Percentiles rank a stretch among this genome's conserved stretches.
Conservation (phyloP, 2,329 filamentous ascomycete species). For the Trichoderma cornu-damae region DNA sequence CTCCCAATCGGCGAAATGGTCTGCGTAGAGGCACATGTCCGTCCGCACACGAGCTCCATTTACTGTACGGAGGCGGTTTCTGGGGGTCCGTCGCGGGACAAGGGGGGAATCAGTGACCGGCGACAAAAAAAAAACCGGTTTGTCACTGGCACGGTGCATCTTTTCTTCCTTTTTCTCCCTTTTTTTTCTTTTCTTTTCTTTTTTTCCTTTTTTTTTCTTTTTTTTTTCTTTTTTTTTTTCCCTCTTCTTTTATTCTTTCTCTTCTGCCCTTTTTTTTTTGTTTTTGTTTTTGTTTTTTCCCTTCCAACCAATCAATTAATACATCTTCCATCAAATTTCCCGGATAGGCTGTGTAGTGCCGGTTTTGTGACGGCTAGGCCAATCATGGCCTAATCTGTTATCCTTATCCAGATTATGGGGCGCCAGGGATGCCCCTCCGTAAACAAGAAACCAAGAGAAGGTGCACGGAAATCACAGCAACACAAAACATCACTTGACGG, state of each 20-base stretch:
- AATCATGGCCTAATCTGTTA: not conserved
- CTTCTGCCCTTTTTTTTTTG: no score
- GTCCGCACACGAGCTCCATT: not conserved
- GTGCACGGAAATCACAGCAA: not conserved
- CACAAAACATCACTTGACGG: not conserved
- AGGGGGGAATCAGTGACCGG: no score
- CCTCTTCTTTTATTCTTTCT: not conserved
- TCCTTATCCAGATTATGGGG: slow-evolving; percentile 5
- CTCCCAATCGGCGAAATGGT: not conserved
- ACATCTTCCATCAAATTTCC: no score
- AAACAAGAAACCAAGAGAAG: not conserved
- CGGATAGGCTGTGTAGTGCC: not conserved
- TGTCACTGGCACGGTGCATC: no score
- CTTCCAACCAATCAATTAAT: not conserved
- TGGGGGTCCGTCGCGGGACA: no score
- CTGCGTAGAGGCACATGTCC: not conserved
- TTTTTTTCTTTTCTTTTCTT: no score
- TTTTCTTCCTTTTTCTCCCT: no score
- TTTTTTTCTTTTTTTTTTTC: not conserved
- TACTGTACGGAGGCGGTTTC: no score
- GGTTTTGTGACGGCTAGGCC: not conserved
- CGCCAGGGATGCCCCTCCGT: not conserved
- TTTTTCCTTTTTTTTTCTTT: not conserved
- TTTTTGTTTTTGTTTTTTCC: no score
- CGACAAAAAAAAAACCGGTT: no score